Percentiles rank a stretch among this genome's conserved stretches.
Conservation (phyloP, 345 rosid species). For the Sonneratia caseolaris region DNA sequence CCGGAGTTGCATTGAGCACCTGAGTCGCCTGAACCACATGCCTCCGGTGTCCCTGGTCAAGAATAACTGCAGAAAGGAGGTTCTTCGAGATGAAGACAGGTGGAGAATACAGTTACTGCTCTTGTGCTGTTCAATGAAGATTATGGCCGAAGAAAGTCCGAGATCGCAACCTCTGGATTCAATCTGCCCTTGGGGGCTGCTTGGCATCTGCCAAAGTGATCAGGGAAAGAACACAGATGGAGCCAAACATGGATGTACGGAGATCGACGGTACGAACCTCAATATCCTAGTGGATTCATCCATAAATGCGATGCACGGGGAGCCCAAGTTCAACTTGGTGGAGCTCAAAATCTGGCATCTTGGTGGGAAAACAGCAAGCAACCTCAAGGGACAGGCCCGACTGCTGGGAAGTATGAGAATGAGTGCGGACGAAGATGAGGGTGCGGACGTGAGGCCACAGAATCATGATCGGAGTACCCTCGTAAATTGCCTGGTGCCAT, state of each 20-base stretch:
- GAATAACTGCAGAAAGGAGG: conserved; percentile 29
- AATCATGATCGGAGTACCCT: neutral
- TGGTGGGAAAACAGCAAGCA: neutral
- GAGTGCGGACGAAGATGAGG: neutral
- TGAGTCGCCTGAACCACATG: conserved; percentile 38
- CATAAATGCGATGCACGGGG: neutral
- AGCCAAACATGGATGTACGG: neutral
- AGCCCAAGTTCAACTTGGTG: neutral
- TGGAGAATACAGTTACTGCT: conserved; percentile 58
- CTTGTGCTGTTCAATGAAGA: conserved; percentile 51
- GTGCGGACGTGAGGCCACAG: neutral
- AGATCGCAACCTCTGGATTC: conserved; percentile 19
- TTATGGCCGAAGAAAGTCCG: conserved; percentile 27
- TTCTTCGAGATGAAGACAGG: conserved; percentile 30
- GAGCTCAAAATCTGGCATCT: neutral
- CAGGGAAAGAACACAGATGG: neutral
- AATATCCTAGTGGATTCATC: neutral
- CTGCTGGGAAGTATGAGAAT: neutral
- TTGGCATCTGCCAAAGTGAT: neutral
- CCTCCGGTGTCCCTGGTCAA: conserved; percentile 49
- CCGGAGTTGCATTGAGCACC: conserved; percentile 38
- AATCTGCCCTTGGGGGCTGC: conserved; percentile 8
- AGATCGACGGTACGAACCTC: neutral
- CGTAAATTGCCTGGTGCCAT: neutral
- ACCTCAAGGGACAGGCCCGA: neutral